phyloP scores from a whole-genome alignment of 768 basidiomycete species.

The Suillus subalutaceus region DNA sequence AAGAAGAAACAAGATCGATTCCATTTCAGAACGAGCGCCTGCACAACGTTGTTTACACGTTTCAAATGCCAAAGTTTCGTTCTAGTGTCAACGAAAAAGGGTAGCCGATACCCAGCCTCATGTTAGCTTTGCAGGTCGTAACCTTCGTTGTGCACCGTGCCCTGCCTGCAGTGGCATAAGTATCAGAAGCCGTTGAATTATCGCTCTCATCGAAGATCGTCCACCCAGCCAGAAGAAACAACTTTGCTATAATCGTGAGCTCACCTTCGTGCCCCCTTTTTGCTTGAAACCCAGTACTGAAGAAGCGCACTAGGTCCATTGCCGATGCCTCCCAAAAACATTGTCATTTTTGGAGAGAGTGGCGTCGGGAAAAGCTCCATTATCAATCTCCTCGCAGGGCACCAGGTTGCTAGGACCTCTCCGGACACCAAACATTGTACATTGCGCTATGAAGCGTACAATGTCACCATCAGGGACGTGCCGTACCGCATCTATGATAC shows the following conservation, averaged over 20 bases:
- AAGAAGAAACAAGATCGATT: not conserved
- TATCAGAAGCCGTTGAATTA: not conserved
- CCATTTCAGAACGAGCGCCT: not conserved
- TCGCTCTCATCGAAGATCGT: not conserved
- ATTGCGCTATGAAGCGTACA: constrained; percentile 30
- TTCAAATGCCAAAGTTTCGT: not conserved
- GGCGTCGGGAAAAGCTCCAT: constrained; percentile 10
- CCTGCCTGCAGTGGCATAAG: not conserved
- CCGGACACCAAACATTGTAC: constrained; percentile 41
- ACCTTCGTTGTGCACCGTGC: not conserved
- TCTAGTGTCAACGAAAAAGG: not conserved
- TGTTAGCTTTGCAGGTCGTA: not conserved
- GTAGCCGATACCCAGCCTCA: not conserved
- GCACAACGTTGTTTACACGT: not conserved
- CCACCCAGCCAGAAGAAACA: not conserved
- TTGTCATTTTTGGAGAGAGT: constrained; percentile 9
- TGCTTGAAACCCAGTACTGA: not conserved
- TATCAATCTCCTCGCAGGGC: constrained; percentile 32
- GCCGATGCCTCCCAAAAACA: constrained; percentile 16
- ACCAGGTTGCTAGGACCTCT: constrained; percentile 34
- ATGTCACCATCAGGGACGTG: constrained; percentile 21
- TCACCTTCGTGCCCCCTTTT: not conserved
- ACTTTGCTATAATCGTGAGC: not conserved
- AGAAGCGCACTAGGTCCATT: not conserved
- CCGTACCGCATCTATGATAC: constrained; percentile 21